Evolutionary conservation across 1,284 basidiomycete genomes (phyloP).

Genomic region (Austropuccinia psidii): DNA sequence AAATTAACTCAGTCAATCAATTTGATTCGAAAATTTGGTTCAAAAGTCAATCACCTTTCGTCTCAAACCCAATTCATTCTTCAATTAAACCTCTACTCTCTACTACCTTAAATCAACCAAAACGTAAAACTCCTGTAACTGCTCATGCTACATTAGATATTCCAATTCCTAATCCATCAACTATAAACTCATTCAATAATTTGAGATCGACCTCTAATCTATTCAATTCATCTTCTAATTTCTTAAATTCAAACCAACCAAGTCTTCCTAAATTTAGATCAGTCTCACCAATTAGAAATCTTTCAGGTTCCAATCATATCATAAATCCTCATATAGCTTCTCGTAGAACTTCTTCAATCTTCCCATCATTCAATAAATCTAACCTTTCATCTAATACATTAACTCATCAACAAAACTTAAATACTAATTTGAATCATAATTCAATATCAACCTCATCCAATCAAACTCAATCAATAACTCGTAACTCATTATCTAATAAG

Average conservation of each 20-base stretch:
- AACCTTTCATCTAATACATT: neutral
- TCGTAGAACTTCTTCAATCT: neutral
- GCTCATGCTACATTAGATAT: conserved; percentile 23
- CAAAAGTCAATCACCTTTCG: neutral
- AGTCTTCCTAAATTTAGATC: neutral
- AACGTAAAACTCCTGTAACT: neutral
- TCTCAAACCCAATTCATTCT: neutral
- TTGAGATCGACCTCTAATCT: conserved; percentile 1
- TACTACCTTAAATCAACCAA: neutral
- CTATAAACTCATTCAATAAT: no score
- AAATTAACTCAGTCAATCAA: neutral
- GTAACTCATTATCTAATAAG: neutral
- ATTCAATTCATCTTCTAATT: neutral
- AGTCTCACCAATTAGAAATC: conserved; percentile 6
- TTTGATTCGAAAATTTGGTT: neutral
- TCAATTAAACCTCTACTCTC: neutral
- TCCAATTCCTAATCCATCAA: neutral
- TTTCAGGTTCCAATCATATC: neutral
- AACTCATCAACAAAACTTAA: neutral
- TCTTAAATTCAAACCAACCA: neutral
- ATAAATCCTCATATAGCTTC: neutral
- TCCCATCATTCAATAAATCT: neutral
- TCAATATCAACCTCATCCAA: neutral
- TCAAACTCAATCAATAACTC: neutral
- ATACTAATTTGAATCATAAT: neutral